Conservation (phyloP, 176 grass and related monocot genomes). For the Cenchrus purpureus region DNA sequence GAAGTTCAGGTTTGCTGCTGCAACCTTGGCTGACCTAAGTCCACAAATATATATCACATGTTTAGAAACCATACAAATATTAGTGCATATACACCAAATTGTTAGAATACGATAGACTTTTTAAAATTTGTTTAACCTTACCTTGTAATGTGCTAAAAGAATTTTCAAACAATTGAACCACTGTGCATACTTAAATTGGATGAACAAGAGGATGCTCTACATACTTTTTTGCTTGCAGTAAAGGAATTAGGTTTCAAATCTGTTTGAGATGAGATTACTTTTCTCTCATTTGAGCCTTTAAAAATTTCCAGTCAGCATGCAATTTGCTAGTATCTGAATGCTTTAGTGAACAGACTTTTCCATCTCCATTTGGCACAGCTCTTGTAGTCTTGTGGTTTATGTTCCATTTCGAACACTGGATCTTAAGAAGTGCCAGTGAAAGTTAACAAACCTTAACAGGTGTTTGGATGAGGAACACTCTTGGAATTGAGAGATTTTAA, state of each 20-base stretch:
- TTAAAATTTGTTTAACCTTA: not conserved
- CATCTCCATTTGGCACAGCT: not conserved
- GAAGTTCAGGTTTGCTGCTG: conserved; percentile 82
- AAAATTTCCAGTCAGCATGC: not conserved
- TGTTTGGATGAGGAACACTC: not conserved
- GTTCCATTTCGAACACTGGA: conserved; percentile 2
- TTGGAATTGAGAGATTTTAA: not conserved
- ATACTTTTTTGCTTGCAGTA: not conserved
- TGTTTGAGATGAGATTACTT: not conserved
- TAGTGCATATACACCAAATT: conserved; percentile 3
- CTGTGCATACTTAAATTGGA: not conserved
- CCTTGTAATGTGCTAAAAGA: not conserved
- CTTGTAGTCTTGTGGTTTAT: conserved; percentile 18
- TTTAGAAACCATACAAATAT: conserved; percentile 16
- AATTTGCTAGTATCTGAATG: conserved; percentile 25
- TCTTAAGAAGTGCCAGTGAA: conserved; percentile 5
- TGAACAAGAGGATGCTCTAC: not conserved
- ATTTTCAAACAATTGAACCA: conserved; percentile 15
- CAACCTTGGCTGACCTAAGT: not conserved
- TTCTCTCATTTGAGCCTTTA: not conserved
- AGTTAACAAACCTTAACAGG: not conserved
- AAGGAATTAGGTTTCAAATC: not conserved
- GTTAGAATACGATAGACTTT: conserved; percentile 14
- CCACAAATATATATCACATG: conserved; percentile 5
- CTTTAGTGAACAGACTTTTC: conserved; percentile 5